These are phyloP conservation scores for Ensete ventricosum DNA, from an alignment of 176 grass and related monocot species.

Conservation along the genomic window DNA sequence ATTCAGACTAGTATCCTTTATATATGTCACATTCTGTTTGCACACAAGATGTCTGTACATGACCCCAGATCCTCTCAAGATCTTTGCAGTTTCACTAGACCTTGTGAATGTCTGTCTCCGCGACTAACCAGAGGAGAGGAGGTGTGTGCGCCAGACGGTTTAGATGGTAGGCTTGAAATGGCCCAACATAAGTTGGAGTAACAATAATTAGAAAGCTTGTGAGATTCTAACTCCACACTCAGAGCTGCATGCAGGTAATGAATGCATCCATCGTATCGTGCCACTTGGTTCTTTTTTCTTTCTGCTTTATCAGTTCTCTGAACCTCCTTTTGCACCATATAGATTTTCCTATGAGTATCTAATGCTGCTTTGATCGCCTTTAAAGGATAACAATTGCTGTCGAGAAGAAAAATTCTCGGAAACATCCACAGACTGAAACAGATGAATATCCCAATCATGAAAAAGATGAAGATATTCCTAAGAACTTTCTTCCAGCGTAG, in stretches of 20 bases:
- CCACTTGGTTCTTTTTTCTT: slow-evolving; percentile 35
- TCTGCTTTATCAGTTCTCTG: slow-evolving; percentile 26
- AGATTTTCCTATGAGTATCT: slow-evolving; percentile 10
- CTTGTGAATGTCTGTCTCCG: slow-evolving; percentile 64
- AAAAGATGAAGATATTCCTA: slow-evolving; percentile 47
- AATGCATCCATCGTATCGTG: slow-evolving; percentile 6
- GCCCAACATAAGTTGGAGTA: slow-evolving; percentile 72
- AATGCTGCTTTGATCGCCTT: slow-evolving; percentile 17
- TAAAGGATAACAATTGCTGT: slow-evolving; percentile 12
- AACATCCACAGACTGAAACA: slow-evolving; percentile 57
- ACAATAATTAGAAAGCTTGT: slow-evolving; percentile 85
- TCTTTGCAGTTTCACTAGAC: slow-evolving; percentile 53
- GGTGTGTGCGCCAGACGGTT: slow-evolving; percentile 73
- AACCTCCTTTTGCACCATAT: slow-evolving; percentile 17
- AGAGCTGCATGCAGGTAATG: slow-evolving; percentile 4
- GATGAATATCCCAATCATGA: slow-evolving; percentile 62
- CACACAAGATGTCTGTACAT: slow-evolving; percentile 94
- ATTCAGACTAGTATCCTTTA: slow-evolving; percentile 69
- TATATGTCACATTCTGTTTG: slow-evolving; percentile 54
- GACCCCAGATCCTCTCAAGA: slow-evolving; percentile 76
- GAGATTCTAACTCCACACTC: slow-evolving; percentile 24
- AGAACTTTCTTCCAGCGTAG: slow-evolving; percentile 46
- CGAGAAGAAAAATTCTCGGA: slow-evolving; percentile 42
- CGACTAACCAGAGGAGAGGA: slow-evolving; percentile 87
- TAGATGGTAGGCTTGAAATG: slow-evolving; percentile 76